Base-by-base conservation (phyloP, 306 rosid species). In the Lathyrus aphaca region DNA sequence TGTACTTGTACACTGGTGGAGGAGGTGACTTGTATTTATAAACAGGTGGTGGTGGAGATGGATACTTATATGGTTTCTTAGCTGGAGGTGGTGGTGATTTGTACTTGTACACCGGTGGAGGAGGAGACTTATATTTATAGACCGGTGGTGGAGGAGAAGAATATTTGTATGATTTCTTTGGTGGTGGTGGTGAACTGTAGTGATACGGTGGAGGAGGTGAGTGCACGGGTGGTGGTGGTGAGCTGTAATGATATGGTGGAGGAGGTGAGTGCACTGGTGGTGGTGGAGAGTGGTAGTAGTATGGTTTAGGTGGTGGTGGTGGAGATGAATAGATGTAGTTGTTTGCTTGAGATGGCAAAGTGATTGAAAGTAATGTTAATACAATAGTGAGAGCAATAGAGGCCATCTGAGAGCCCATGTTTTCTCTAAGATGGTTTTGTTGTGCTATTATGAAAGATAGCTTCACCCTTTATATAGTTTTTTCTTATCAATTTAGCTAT, bases 371-470 rank as follows among this genome's bases (percentile, higher is more conserved):
- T 39, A 85, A 6, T 32, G 85, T 75, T 0, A 87, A 76, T 1
- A 80, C 71, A 8, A 85, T 70, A 64, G 72, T 72, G 10, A 87
- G 45, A 45, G 74, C 21, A 38, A 68, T 51, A 73, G 83, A 71
- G 76, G 87, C 51, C 82, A 77, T 64, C 17, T 18, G 21, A 44
- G 81, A 70, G 57, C 86, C 82, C 93, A 85, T 87, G 57, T 79
- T 74, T 61, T n/a, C 50, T 14, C 39, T 35, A 39, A 39, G 8
- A 23, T 68, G 80, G 87, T 37, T 58, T 67, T 68, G 56, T 74
- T 83, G 13, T 73, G 76, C 76, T n/a, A 15, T 64, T 44, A 11
- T 30, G 40, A 8, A 44, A 39, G 48, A 44, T 8, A 14, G 42
- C 14, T 17, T 2, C 45, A 0, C 75, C 57, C 87, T 78, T 75